Conservation (phyloP, 1,284 basidiomycete species). For the Ceratobasidium sp. region DNA sequence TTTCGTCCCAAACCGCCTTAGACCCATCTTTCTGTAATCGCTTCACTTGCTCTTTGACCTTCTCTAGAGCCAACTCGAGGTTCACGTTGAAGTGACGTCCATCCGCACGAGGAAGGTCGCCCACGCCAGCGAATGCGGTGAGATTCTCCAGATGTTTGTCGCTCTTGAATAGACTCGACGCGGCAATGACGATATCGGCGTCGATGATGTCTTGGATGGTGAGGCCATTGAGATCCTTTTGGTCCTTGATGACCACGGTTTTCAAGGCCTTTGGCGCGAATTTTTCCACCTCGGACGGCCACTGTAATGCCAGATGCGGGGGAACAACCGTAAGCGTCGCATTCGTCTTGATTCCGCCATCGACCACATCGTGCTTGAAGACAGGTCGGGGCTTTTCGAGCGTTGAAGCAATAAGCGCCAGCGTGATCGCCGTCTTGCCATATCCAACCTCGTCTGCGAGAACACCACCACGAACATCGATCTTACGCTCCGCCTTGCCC, state of each 20-base stretch:
- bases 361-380: constrained; percentile 64
- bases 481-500: constrained; percentile 84
- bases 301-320: constrained; percentile 90
- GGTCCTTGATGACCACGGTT: constrained; percentile 78
- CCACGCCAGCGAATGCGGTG: constrained; percentile 75
- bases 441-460: constrained; percentile 97
- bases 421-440: constrained; percentile 95
- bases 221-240: constrained; percentile 78
- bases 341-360: constrained; percentile 79
- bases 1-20: constrained; percentile 70
- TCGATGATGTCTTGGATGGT: constrained; percentile 84
- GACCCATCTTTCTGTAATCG: constrained; percentile 75
- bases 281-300: constrained; percentile 88
- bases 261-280: constrained; percentile 78
- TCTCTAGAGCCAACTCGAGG: constrained; percentile 72
- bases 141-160: constrained; percentile 82
- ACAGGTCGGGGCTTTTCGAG: constrained; percentile 70
- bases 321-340: constrained; percentile 91
- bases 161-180: constrained; percentile 88
- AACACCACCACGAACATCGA: constrained; percentile 88
- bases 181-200: constrained; percentile 90
- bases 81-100: constrained; percentile 91
- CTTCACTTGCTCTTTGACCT: constrained; percentile 76
- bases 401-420: constrained; percentile 86
- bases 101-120: constrained; percentile 74